Percentiles rank a stretch among this genome's conserved stretches.
These are phyloP conservation scores for Ceratocystis alfenasii DNA, from an alignment of 2,329 filamentous ascomycete genomes.

Conservation along the genomic window DNA sequence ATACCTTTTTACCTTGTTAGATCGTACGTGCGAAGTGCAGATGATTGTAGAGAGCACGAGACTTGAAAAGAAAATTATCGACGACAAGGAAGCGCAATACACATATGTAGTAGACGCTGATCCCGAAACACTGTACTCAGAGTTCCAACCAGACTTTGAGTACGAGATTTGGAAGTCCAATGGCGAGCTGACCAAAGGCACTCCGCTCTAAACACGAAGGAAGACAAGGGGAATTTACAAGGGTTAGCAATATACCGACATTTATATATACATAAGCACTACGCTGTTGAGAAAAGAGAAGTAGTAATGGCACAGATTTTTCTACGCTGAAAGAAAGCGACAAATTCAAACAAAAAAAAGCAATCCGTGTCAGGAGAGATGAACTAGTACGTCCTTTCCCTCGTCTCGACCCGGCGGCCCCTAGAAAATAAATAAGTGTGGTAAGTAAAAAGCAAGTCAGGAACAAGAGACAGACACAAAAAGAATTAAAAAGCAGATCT, in stretches of 20 bases:
- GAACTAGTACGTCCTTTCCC: background rate
- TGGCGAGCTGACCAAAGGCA: slow-evolving; percentile 24
- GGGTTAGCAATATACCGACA: background rate
- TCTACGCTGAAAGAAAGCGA: background rate
- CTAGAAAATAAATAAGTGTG: background rate
- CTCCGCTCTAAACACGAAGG: background rate
- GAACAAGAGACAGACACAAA: background rate
- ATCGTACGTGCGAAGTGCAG: slow-evolving; percentile 30
- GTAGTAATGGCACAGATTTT: background rate
- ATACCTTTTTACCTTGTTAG: slow-evolving; percentile 44
- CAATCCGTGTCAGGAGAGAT: background rate
- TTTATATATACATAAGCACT: background rate
- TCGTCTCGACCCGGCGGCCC: background rate
- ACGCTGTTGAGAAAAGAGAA: background rate
- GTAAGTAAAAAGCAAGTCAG: background rate
- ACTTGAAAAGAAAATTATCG: slow-evolving; percentile 27
- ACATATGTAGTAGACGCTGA: slow-evolving; percentile 30
- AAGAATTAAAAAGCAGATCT: background rate
- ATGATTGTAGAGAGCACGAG: slow-evolving; percentile 28
- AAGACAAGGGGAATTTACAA: background rate
- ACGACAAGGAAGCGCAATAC: slow-evolving; percentile 33
- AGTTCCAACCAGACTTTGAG: slow-evolving; percentile 31
- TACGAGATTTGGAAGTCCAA: slow-evolving; percentile 29
- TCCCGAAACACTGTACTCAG: slow-evolving; percentile 28
- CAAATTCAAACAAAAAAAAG: background rate